Base-by-base conservation (phyloP, 1,284 basidiomycete species). In the Pulchroboletus neoregius region DNA sequence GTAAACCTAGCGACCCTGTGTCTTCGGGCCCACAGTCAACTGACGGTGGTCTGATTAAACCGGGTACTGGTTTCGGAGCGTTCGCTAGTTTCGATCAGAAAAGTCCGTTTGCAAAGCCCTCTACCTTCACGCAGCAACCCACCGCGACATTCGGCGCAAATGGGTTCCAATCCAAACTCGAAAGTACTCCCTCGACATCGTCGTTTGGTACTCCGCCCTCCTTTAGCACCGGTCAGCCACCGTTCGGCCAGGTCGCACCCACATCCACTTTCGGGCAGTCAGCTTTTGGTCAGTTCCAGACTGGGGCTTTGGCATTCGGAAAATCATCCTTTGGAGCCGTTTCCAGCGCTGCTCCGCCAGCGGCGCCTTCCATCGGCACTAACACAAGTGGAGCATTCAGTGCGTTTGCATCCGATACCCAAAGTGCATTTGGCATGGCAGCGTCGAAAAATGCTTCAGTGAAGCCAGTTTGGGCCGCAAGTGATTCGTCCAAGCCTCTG, bases 31-130 rank as follows among this genome's bases (percentile, higher is more conserved):
- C 50, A 35, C 57, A 50, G 20, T 39, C 53, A 6, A 41, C 50
- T 8, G 56, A 52, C 4, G 38, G 43, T 31, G 38, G 44, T 37
- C 22, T 60, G 7, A 56, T 74, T 32, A 72, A 70, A 46, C 71
- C 71, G 8, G 66, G 68, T 0, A 62, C 59, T 7, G 72, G 70
- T 1, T 73, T 74, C 46, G 73, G 70, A 15, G 69, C 67, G 2
- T 72, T 72, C 33, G 53, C 53, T 3, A 56, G 54, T 38, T 58
- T 55, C n/a, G 61, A 60, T 42, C 46, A 63, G 53, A 55, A 55
- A 39, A 55, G 60, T 40, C 50, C 58, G 3, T 65, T 62, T 23
- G 57, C 53, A 24, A 56, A 55, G n/a, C 42, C 56, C 1, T 45
- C 58, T n/a, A 31, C 46, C 5, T 60, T 56, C 26, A 24, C 44